These are phyloP conservation scores for Penicillium tannophilum DNA, from an alignment of 495 filamentous ascomycete species.

Conservation along the genomic window DNA sequence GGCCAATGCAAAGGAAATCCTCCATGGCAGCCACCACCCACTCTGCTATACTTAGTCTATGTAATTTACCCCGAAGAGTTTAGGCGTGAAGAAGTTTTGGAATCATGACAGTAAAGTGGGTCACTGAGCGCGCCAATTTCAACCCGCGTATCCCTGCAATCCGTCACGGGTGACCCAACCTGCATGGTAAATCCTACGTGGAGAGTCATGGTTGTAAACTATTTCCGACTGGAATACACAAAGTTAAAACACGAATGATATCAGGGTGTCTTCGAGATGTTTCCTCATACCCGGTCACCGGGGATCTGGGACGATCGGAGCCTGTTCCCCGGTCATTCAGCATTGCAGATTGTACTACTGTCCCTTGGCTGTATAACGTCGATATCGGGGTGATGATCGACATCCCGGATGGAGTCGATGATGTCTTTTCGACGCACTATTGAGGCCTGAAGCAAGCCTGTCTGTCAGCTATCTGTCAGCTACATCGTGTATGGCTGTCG, in stretches of 20 bases:
- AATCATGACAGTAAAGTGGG: constrained; percentile 1
- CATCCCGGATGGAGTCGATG: constrained; percentile 8
- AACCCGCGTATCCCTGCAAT: constrained; percentile 1
- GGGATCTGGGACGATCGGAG: constrained; percentile 5
- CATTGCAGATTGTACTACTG: not conserved
- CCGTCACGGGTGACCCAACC: constrained; percentile 13
- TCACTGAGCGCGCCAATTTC: not conserved
- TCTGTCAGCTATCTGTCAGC: constrained; percentile 16
- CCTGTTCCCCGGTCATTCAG: constrained; percentile 8
- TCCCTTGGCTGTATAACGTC: not conserved
- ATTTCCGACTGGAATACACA: not conserved
- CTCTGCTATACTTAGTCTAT: not conserved
- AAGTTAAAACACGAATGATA: not conserved
- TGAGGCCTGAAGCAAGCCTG: constrained; percentile 27
- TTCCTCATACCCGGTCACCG: constrained; percentile 6
- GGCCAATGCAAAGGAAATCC: constrained; percentile 24
- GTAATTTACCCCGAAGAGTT: constrained; percentile 4
- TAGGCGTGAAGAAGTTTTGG: constrained; percentile 5
- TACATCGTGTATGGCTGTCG: constrained; percentile 3
- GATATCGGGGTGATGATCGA: constrained; percentile 5
- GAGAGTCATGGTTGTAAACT: too few species aligned
- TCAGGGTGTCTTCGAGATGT: constrained; percentile 2
- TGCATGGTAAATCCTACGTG: constrained; percentile 6
- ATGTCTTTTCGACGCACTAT: constrained; percentile 20
- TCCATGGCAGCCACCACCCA: constrained; percentile 3